Conservation (phyloP, 352 stramenopile species). For the Phytophthora melonis region DNA sequence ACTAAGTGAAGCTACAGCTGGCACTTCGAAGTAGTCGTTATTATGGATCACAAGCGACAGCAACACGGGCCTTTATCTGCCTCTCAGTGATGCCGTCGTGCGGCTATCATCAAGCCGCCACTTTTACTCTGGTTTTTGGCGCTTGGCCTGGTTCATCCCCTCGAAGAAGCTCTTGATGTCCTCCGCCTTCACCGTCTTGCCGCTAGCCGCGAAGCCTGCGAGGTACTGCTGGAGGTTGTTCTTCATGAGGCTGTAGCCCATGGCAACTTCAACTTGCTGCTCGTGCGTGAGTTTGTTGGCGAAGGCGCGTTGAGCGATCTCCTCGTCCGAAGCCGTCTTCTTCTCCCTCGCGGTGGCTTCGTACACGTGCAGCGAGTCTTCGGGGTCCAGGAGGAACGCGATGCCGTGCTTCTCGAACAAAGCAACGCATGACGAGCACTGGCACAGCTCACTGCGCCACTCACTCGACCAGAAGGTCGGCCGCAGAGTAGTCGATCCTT, state of each 20-base stretch:
- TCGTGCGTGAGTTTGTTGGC: conserved; percentile 67
- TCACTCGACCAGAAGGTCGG: conserved; percentile 77
- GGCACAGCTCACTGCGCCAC: conserved; percentile 67
- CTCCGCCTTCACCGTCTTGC: conserved; percentile 74
- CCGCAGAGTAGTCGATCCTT: conserved; percentile 27
- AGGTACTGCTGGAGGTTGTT: conserved; percentile 75
- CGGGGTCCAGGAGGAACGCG: conserved; percentile 66
- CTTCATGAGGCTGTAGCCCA: conserved; percentile 81
- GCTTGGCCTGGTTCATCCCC: conserved; percentile 61
- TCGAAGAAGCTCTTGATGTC: conserved; percentile 80
- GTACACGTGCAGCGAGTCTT: conserved; percentile 75
- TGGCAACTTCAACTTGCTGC: conserved; percentile 80
- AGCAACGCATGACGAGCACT: conserved; percentile 60
- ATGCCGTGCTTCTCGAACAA: conserved; percentile 61
- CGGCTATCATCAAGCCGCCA: not conserved
- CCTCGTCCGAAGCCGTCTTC: conserved; percentile 49
- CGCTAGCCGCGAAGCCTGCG: conserved; percentile 58
- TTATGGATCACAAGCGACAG: conserved; percentile 23
- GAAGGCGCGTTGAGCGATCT: conserved; percentile 60
- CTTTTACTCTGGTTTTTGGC: conserved; percentile 55
- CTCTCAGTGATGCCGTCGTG: not conserved
- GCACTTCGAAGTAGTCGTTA: conserved; percentile 16
- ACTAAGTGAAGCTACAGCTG: conserved; percentile 10
- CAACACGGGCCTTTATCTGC: conserved; percentile 5
- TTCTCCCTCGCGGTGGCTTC: conserved; percentile 56